Conservation (phyloP, 2,329 filamentous ascomycete genomes). For the Knoxdaviesia capensis region DNA sequence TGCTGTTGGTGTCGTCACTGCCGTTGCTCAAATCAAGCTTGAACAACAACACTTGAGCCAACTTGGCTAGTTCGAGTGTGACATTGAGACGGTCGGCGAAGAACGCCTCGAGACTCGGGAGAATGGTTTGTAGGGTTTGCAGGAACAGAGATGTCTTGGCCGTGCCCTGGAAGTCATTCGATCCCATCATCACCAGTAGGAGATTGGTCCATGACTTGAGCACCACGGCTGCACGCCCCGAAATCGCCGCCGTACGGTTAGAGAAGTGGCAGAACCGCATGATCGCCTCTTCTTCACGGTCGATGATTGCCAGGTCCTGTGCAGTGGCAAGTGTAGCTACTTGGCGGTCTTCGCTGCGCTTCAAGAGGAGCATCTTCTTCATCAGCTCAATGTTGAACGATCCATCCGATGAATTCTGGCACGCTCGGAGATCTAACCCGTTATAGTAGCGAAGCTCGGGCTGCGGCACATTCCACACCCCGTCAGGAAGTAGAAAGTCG, state of each 20-base stretch:
- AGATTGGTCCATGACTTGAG: slow-evolving; percentile 73
- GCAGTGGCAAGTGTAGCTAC: slow-evolving; percentile 25
- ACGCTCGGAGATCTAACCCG: slow-evolving; percentile 47
- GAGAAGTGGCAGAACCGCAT: slow-evolving; percentile 39
- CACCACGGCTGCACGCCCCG: slow-evolving; percentile 39
- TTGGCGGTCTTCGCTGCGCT: slow-evolving; percentile 38
- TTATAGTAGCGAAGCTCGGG: slow-evolving; percentile 39
- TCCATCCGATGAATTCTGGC: slow-evolving; percentile 14
- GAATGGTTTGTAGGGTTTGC: slow-evolving; percentile 67
- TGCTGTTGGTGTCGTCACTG: slow-evolving; percentile 14
- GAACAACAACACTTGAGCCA: slow-evolving; percentile 55
- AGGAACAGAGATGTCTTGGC: slow-evolving; percentile 61
- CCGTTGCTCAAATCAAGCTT: slow-evolving; percentile 38
- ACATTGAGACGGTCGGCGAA: slow-evolving; percentile 48
- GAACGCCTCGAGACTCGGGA: slow-evolving; percentile 70
- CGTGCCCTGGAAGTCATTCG: slow-evolving; percentile 56
- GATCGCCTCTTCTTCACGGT: slow-evolving; percentile 38
- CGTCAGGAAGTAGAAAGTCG: slow-evolving; percentile 52
- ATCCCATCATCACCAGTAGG: slow-evolving; percentile 63
- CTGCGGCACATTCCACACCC: slow-evolving; percentile 26
- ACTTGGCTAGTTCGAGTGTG: slow-evolving; percentile 54
- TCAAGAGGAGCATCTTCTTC: slow-evolving; percentile 22
- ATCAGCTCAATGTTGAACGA: slow-evolving; percentile 42
- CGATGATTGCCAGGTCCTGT: slow-evolving; percentile 27
- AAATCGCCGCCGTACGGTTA: slow-evolving; percentile 42